Percentiles rank a stretch among this genome's conserved stretches.
Conservation (phyloP, 2,329 filamentous ascomycete species). For the Pestalotiopsis sp. region DNA sequence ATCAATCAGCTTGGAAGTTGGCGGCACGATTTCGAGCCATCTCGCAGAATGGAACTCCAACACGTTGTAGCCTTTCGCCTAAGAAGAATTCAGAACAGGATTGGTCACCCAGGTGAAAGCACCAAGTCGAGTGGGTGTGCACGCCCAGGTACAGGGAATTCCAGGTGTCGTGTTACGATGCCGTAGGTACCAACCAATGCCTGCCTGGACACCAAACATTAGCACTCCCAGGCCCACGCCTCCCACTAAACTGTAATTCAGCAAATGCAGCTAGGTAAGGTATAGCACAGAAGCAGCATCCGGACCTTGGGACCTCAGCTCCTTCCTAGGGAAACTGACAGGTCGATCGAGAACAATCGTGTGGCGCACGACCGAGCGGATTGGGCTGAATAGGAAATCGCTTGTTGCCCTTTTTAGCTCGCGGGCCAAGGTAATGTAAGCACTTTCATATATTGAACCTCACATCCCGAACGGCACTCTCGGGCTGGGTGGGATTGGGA, state of each 20-base stretch:
- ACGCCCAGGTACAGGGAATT: too few relatives aligned
- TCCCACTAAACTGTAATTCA: neutral
- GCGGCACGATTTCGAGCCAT: too few relatives aligned
- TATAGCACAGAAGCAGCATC: neutral
- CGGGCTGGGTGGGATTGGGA: neutral
- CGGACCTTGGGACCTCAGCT: neutral
- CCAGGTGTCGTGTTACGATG: neutral
- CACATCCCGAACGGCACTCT: neutral
- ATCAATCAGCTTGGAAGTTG: too few relatives aligned
- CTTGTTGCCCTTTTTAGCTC: neutral
- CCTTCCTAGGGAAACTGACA: neutral
- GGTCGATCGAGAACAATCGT: neutral
- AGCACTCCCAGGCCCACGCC: neutral
- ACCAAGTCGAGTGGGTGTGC: too few relatives aligned
- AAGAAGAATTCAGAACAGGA: too few relatives aligned
- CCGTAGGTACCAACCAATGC: too few relatives aligned
- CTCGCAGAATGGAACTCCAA: too few relatives aligned
- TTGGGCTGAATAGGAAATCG: neutral
- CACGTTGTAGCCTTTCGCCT: too few relatives aligned
- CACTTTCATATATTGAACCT: neutral
- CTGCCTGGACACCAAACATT: neutral
- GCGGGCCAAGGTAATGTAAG: neutral
- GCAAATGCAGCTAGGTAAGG: neutral
- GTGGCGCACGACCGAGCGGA: neutral
- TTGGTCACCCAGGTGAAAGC: too few relatives aligned